Evolutionary conservation across 495 filamentous ascomycete genomes (phyloP).

Genomic region (Massariosphaeria phaeospora): DNA sequence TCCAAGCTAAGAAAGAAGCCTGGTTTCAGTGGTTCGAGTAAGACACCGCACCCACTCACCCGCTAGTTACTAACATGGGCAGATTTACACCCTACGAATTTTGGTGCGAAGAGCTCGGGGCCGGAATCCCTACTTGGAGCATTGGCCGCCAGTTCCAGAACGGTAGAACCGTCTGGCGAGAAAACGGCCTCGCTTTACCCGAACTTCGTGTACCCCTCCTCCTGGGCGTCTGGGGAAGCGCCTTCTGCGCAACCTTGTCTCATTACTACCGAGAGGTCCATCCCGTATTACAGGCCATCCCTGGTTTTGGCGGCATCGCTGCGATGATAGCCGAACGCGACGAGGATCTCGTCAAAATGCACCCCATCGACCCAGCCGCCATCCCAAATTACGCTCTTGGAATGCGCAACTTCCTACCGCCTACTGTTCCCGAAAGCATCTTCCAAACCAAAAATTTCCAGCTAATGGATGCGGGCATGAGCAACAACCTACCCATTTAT

Average conservation of each 20-base stretch:
- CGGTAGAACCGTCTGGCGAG: constrained; percentile 59
- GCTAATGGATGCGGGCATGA: constrained; percentile 96
- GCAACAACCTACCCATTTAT: constrained; percentile 93
- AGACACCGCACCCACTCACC: not conserved
- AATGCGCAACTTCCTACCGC: constrained; percentile 67
- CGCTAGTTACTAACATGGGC: constrained; percentile 3
- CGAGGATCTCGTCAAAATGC: constrained; percentile 77
- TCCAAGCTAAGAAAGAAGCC: constrained; percentile 62
- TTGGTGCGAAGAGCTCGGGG: constrained; percentile 85
- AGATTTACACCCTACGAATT: constrained; percentile 86
- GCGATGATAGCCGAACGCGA: constrained; percentile 77
- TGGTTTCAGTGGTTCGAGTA: constrained; percentile 98
- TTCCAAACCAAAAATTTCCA: constrained; percentile 66
- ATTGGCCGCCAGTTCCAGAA: constrained; percentile 75
- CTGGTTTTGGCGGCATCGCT: constrained; percentile 74
- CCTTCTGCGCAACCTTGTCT: constrained; percentile 89
- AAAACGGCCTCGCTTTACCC: constrained; percentile 61
- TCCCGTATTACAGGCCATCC: constrained; percentile 66
- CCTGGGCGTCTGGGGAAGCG: constrained; percentile 90
- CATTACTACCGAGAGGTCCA: constrained; percentile 94
- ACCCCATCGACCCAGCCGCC: constrained; percentile 82
- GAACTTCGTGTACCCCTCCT: constrained; percentile 75
- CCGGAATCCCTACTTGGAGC: constrained; percentile 93
- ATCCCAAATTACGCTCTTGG: constrained; percentile 84
- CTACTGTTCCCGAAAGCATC: constrained; percentile 68